Evolutionary conservation across 305 asterid species (phyloP).

Genomic region (Fraxinus paxiana): DNA sequence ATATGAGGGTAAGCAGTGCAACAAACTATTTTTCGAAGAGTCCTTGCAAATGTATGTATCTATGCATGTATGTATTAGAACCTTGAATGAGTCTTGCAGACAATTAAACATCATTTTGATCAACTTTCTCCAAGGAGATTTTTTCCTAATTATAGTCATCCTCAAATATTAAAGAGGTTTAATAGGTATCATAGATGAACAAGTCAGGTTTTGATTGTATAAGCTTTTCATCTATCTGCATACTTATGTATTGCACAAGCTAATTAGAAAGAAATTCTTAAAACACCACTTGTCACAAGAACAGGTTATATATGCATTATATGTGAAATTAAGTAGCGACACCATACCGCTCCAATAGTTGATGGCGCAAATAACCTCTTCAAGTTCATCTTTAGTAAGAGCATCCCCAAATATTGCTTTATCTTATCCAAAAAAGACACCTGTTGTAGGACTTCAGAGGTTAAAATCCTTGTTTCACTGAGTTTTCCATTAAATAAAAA

Average conservation of each 20-base stretch:
- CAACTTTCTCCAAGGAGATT: background rate
- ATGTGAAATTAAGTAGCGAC: constrained; percentile 12
- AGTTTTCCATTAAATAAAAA: background rate
- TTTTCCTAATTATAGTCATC: background rate
- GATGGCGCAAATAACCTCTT: constrained; percentile 80
- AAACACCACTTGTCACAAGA: background rate
- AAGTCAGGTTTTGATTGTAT: background rate
- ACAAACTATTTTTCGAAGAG: background rate
- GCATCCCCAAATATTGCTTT: constrained; percentile 31
- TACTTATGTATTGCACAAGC: background rate
- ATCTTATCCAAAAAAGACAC: constrained; percentile 30
- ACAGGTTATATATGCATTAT: background rate
- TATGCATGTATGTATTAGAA: background rate
- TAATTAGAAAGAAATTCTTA: background rate
- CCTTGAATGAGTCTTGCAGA: background rate
- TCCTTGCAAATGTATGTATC: background rate
- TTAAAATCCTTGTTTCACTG: background rate
- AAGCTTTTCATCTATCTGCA: background rate
- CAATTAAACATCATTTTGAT: background rate
- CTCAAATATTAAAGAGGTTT: background rate
- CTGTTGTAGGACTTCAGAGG: constrained; percentile 37
- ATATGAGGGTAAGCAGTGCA: background rate
- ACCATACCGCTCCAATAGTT: constrained; percentile 71
- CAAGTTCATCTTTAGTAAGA: constrained; percentile 55
- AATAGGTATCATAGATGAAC: background rate